Percentiles rank a stretch among this genome's conserved stretches.
These are phyloP conservation scores for Pythium aquatile DNA, from an alignment of 352 stramenopile species.

Conservation along the genomic window DNA sequence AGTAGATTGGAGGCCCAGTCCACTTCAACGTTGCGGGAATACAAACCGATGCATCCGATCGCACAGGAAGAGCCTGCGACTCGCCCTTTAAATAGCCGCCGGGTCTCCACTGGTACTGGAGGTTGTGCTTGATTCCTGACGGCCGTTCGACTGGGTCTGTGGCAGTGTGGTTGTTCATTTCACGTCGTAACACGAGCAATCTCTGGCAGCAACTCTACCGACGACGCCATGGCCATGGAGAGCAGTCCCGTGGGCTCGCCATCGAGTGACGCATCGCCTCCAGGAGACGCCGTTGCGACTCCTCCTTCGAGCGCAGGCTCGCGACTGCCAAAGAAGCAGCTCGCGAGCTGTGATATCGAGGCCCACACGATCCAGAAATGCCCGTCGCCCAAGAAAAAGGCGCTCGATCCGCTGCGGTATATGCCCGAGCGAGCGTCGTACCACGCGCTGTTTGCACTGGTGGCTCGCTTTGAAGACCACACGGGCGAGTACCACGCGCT, in stretches of 20 bases:
- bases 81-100: neutral
- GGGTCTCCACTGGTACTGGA: neutral
- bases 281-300: neutral
- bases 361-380: slow-evolving; percentile 68
- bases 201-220: neutral
- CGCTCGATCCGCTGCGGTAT: slow-evolving; percentile 65
- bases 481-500: slow-evolving; percentile 44
- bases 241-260: neutral
- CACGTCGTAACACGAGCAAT: neutral
- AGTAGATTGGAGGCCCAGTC: too few species aligned
- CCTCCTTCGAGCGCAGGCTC: neutral
- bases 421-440: slow-evolving; percentile 52
- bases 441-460: slow-evolving; percentile 59
- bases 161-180: neutral
- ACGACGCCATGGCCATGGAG: slow-evolving; percentile 8
- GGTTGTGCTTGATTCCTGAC: neutral
- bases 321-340: slow-evolving; percentile 18
- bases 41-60: too few species aligned
- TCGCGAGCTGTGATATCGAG: slow-evolving; percentile 44
- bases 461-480: slow-evolving; percentile 46
- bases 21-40: neutral
- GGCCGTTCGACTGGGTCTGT: neutral
- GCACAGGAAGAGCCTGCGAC: neutral
- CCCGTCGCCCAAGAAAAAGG: slow-evolving; percentile 64
- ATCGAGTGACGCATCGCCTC: neutral